These are phyloP conservation scores for Pseudocohnilembus persalinus DNA, from an alignment of 169 alveolate genomes.

Conservation along the genomic window DNA sequence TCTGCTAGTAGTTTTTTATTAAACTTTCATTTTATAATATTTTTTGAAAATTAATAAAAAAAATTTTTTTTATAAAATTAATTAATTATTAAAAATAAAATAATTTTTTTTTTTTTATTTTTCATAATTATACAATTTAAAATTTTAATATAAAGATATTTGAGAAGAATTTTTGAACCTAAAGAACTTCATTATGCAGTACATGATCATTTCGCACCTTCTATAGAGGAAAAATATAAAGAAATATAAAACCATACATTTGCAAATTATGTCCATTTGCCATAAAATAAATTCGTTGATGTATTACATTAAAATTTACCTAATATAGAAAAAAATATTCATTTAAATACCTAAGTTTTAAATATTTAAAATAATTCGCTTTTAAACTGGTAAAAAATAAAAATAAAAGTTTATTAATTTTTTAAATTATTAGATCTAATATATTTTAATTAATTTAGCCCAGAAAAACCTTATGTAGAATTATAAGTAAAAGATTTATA, in stretches of 20 bases:
- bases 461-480: neutral
- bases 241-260: constrained; percentile 16
- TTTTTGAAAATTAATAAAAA: too few relatives aligned
- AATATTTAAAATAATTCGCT: neutral
- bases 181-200: constrained; percentile 5
- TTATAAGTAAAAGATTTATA: neutral
- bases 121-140: neutral
- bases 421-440: too few relatives aligned
- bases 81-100: neutral
- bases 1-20: too few relatives aligned
- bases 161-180: constrained; percentile 14
- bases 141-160: constrained; percentile 4
- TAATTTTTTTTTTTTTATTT: too few relatives aligned
- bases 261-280: constrained; percentile 22
- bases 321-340: neutral
- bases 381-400: too few relatives aligned
- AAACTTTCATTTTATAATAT: too few relatives aligned
- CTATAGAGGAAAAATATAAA: constrained; percentile 1
- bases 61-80: too few relatives aligned
- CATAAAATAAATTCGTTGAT: constrained; percentile 3
- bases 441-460: neutral
- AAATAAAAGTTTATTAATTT: too few relatives aligned
- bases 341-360: neutral
- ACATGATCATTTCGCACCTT: constrained; percentile 22
- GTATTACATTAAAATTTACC: neutral